Percentiles rank a stretch among this genome's conserved stretches.
Conservation (phyloP, 2,329 filamentous ascomycete species). For the Stachybotrys elegans region DNA sequence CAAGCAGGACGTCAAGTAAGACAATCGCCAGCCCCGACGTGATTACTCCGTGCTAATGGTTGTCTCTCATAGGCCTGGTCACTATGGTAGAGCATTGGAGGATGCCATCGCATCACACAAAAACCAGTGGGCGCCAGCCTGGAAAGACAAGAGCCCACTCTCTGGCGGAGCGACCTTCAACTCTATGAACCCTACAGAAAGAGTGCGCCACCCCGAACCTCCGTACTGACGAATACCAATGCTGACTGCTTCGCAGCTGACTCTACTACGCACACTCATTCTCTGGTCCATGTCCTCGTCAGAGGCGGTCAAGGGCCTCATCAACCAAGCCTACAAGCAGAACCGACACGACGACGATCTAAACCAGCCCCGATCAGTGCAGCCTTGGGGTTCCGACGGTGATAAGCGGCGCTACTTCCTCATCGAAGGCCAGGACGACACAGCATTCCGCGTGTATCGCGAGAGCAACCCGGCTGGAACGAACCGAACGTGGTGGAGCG, state of each 20-base stretch:
- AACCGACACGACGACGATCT: constrained; percentile 71
- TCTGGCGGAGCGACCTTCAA: constrained; percentile 76
- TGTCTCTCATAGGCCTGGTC: constrained; percentile 62
- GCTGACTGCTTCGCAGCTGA: constrained; percentile 53
- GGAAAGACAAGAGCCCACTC: constrained; percentile 80
- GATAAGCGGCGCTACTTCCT: constrained; percentile 92
- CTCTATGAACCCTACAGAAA: constrained; percentile 73
- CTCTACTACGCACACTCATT: constrained; percentile 74
- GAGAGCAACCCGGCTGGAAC: constrained; percentile 81
- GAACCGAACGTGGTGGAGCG: constrained; percentile 82
- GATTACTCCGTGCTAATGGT: background rate
- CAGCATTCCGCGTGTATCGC: constrained; percentile 86
- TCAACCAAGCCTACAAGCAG: constrained; percentile 87
- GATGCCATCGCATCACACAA: constrained; percentile 84
- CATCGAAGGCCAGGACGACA: constrained; percentile 91
- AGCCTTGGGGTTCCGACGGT: constrained; percentile 85
- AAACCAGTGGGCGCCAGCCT: constrained; percentile 80
- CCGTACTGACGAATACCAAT: background rate
- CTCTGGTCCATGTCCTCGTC: constrained; percentile 89
- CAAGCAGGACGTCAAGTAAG: constrained; percentile 98
- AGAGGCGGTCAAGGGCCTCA: constrained; percentile 71
- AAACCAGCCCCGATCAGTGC: constrained; percentile 85
- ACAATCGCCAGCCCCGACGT: too few species aligned
- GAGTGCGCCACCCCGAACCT: constrained; percentile 53
- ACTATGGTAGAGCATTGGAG: constrained; percentile 89